A percentile compares a stretch with the other conserved stretches of the same genome.
Conservation (phyloP, 1,284 basidiomycete genomes). For the Leccinum pachyderme region DNA sequence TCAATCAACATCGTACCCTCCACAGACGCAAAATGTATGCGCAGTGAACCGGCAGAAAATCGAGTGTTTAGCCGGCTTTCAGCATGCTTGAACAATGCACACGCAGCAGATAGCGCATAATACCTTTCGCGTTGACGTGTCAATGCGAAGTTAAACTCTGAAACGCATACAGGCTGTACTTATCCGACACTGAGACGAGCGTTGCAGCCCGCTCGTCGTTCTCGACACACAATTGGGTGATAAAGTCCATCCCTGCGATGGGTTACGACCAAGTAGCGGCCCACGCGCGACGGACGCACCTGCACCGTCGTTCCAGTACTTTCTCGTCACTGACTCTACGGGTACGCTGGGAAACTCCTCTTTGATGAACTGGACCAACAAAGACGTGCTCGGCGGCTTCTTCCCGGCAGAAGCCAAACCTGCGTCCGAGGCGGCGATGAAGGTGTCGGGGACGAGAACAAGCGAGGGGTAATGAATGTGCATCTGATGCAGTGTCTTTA, state of each 20-base stretch:
- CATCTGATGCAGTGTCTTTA: constrained; percentile 86
- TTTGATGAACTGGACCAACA: constrained; percentile 70
- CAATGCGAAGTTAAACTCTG: constrained; percentile 8
- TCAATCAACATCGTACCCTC: constrained; percentile 94
- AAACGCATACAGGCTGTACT: constrained; percentile 50
- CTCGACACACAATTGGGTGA: constrained; percentile 74
- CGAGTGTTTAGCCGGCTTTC: constrained; percentile 64
- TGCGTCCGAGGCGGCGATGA: constrained; percentile 54
- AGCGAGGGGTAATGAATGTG: constrained; percentile 69
- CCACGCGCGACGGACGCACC: constrained; percentile 42
- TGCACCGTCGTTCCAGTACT: constrained; percentile 77
- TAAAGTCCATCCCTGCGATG: constrained; percentile 66
- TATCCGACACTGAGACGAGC: constrained; percentile 71
- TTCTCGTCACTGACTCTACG: constrained; percentile 68
- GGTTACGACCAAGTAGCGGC: constrained; percentile 5
- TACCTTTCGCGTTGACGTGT: constrained; percentile 51
- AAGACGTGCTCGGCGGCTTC: constrained; percentile 46
- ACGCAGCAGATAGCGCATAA: constrained; percentile 81
- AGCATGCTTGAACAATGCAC: constrained; percentile 82
- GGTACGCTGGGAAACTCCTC: constrained; percentile 72
- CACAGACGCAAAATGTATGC: constrained; percentile 76
- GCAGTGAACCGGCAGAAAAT: constrained; percentile 72
- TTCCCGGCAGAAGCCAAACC: constrained; percentile 46
- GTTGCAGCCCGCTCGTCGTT: constrained; percentile 75
- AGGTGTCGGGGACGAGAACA: constrained; percentile 79